phyloP scores from a whole-genome alignment of 192 early-diverging fungal genomes.

The Gigaspora rosea region DNA sequence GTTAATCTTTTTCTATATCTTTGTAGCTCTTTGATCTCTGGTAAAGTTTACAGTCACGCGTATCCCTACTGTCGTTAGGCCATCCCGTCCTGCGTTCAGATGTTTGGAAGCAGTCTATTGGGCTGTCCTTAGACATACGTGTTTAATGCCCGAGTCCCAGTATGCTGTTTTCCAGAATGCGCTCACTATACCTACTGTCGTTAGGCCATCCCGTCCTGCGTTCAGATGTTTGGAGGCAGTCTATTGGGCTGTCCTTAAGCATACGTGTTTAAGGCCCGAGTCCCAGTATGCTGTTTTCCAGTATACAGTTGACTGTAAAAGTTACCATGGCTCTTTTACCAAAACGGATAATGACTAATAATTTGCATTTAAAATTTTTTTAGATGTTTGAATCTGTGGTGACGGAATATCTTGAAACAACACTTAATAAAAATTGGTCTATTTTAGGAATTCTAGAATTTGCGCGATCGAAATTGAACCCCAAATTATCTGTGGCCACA shows the following conservation, averaged over 20 bases:
- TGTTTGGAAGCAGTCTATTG: conserved; percentile 7
- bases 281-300: conserved; percentile 11
- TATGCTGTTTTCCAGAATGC: conserved; percentile 16
- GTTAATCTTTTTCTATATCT: no score
- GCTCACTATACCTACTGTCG: conserved; percentile 21
- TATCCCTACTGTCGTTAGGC: conserved; percentile 24
- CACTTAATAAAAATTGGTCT: background rate
- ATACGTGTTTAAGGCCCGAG: conserved; percentile 21
- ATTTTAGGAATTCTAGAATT: background rate
- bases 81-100: conserved; percentile 16
- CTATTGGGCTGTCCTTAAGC: background rate
- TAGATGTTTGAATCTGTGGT: conserved; percentile 9
- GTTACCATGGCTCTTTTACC: background rate
- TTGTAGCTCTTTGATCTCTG: no score
- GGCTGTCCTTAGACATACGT: conserved; percentile 22
- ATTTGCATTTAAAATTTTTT: background rate
- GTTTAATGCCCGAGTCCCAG: conserved; percentile 10
- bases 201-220: conserved; percentile 5
- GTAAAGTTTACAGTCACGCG: conserved; percentile 7
- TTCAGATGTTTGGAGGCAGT: conserved; percentile 25
- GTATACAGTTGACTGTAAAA: conserved; percentile 8
- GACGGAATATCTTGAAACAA: background rate
- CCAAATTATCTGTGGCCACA: background rate
- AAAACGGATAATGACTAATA: no score
- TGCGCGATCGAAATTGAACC: background rate